These are phyloP conservation scores for Talaromyces piceae DNA, from an alignment of 2,329 filamentous ascomycete species.

Conservation along the genomic window DNA sequence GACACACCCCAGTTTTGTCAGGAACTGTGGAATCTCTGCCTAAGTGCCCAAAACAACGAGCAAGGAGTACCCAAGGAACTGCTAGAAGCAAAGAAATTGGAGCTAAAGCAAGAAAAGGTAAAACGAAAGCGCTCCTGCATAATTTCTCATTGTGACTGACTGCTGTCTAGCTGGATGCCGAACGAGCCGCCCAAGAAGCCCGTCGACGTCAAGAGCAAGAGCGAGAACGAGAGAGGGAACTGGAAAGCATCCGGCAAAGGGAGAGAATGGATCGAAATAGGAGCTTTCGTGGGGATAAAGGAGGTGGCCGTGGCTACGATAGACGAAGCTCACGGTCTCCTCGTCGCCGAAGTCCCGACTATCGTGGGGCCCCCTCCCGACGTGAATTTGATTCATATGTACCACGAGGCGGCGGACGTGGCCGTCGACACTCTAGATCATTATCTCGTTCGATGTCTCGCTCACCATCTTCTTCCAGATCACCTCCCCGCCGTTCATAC, in stretches of 20 bases:
- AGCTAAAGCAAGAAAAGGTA: slow-evolving; percentile 92
- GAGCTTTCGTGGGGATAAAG: slow-evolving; percentile 8
- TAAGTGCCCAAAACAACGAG: slow-evolving; percentile 81
- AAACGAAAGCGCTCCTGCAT: not conserved
- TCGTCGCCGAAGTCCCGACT: slow-evolving; percentile 42
- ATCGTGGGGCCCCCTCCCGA: slow-evolving; percentile 38
- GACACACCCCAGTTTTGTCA: slow-evolving; percentile 86
- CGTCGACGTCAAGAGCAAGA: slow-evolving; percentile 65
- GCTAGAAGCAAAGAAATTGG: slow-evolving; percentile 89
- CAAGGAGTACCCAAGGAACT: slow-evolving; percentile 92
- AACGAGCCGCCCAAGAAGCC: slow-evolving; percentile 69
- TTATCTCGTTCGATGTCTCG: slow-evolving; percentile 20
- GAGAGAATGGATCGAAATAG: slow-evolving; percentile 38
- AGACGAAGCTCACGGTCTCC: slow-evolving; percentile 44
- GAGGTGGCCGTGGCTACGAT: slow-evolving; percentile 37
- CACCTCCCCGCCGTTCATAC: slow-evolving; percentile 24
- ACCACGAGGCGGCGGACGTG: slow-evolving; percentile 38
- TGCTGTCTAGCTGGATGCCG: slow-evolving; percentile 63
- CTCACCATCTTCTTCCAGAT: slow-evolving; percentile 26
- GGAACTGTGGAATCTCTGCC: slow-evolving; percentile 81
- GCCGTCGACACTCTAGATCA: slow-evolving; percentile 31
- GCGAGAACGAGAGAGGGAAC: slow-evolving; percentile 62
- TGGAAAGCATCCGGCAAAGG: slow-evolving; percentile 58
- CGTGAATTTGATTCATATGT: slow-evolving; percentile 53
- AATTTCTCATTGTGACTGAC: slow-evolving; percentile 2